phyloP scores from a whole-genome alignment of 129 eudicot species.

The Chrysanthemum seticuspe region DNA sequence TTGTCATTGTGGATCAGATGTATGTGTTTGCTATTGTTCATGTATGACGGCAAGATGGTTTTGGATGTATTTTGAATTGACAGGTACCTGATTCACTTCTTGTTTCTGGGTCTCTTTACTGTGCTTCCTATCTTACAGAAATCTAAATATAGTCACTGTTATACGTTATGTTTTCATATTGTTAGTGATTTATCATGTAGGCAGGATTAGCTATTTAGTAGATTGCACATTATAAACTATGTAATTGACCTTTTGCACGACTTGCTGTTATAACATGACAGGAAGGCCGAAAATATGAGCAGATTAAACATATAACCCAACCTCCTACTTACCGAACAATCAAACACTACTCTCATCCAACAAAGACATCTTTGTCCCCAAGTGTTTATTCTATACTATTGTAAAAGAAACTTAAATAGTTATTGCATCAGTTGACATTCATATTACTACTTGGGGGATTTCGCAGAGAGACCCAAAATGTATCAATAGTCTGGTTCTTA shows the following conservation, averaged over 20 bases:
- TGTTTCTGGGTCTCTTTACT: constrained; percentile 87
- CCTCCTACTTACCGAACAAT: too few species aligned
- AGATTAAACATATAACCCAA: too few species aligned
- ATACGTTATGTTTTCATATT: constrained; percentile 37
- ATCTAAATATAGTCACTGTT: constrained; percentile 82
- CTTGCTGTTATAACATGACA: constrained; percentile 34
- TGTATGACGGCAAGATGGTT: background rate
- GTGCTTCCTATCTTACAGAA: constrained; percentile 49
- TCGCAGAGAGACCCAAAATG: too few species aligned
- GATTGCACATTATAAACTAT: constrained; percentile 71
- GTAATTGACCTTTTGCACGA: constrained; percentile 74
- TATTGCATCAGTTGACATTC: too few species aligned
- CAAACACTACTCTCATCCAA: too few species aligned
- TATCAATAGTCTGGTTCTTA: too few species aligned
- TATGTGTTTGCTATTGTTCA: constrained; percentile 23
- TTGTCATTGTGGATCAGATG: constrained; percentile 70
- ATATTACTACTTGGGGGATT: too few species aligned
- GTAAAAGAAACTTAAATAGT: too few species aligned
- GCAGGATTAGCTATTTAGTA: constrained; percentile 62
- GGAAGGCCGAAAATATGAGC: constrained; percentile 20
- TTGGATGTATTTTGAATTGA: constrained; percentile 7
- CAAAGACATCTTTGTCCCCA: too few species aligned
- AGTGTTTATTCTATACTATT: too few species aligned
- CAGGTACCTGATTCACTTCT: constrained; percentile 62
- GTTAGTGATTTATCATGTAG: constrained; percentile 33